Evolutionary conservation across 2,329 filamentous ascomycete species (phyloP).

Genomic region (Colletotrichum chrysophilum): DNA sequence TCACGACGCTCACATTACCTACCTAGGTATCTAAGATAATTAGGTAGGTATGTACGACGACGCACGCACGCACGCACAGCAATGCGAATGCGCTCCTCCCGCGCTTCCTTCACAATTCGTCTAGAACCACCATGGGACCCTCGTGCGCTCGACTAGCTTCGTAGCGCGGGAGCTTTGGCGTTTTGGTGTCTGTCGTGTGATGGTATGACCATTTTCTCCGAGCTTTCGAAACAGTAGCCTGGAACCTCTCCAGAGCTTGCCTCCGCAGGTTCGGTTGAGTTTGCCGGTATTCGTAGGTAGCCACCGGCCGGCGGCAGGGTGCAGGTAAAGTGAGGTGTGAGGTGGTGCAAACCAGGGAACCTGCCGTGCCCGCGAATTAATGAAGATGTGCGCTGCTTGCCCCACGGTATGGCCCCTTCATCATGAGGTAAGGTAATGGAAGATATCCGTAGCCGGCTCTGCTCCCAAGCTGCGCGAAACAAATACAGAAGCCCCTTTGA

Average conservation of each 20-base stretch:
- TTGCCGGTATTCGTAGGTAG: neutral
- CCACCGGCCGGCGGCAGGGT: neutral
- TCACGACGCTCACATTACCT: neutral
- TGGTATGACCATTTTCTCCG: neutral
- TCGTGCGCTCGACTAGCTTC: neutral
- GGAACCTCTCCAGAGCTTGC: neutral
- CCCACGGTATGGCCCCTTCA: neutral
- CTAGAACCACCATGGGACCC: neutral
- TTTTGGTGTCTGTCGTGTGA: neutral
- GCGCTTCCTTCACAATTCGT: neutral
- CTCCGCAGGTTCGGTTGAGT: neutral
- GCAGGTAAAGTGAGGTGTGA: neutral
- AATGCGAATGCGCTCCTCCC: neutral
- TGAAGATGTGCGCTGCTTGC: constrained; percentile 1
- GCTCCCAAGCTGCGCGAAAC: neutral
- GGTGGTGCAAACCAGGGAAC: neutral
- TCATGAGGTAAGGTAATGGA: neutral
- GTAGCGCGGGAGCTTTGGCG: neutral
- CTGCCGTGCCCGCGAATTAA: neutral
- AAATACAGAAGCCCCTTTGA: neutral
- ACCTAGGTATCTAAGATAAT: too few species aligned
- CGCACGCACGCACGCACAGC: neutral
- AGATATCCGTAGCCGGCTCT: neutral
- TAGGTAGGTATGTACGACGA: neutral
- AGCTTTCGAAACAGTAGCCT: constrained; percentile 8